These are phyloP conservation scores for Penicillium canariense DNA, from an alignment of 495 filamentous ascomycete species.

Conservation along the genomic window DNA sequence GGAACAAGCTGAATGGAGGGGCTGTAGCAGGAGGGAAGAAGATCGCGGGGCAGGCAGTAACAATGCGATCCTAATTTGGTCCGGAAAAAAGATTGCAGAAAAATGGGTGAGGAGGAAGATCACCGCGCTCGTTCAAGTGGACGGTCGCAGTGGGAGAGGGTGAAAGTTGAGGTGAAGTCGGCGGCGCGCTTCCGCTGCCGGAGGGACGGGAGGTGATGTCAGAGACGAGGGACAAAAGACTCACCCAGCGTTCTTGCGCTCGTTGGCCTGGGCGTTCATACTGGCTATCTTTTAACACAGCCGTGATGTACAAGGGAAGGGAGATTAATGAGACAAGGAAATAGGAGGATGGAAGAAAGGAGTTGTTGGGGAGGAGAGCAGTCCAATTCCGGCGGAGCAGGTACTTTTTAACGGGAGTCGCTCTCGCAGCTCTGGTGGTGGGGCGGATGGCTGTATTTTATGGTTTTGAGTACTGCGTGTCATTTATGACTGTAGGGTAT, in stretches of 20 bases:
- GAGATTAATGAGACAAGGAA: constrained; percentile 10
- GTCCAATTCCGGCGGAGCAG: constrained; percentile 39
- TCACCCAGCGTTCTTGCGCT: constrained; percentile 63
- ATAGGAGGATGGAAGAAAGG: constrained; percentile 14
- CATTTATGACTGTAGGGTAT: constrained; percentile 23
- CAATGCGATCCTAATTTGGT: background rate
- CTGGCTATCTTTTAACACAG: constrained; percentile 53
- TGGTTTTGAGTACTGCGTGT: constrained; percentile 14
- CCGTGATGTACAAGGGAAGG: constrained; percentile 14
- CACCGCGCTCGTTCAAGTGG: background rate
- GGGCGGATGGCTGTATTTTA: constrained; percentile 17
- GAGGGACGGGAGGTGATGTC: constrained; percentile 47
- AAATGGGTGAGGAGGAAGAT: background rate
- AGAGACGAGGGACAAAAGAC: constrained; percentile 42
- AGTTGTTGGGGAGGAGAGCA: constrained; percentile 18
- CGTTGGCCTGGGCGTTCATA: constrained; percentile 61
- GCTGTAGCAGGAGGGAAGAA: constrained; percentile 9
- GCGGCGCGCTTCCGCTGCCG: constrained; percentile 23
- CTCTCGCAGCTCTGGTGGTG: constrained; percentile 26
- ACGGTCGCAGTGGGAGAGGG: constrained; percentile 4
- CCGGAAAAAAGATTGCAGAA: background rate
- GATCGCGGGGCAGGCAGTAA: constrained; percentile 6
- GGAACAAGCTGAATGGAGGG: constrained; percentile 16
- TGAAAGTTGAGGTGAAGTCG: constrained; percentile 18
- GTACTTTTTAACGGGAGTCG: constrained; percentile 36